Evolutionary conservation across 164 flowering plant species (phyloP), one percentile per base, ranked within the genome.

Genomic region (Aristolochia fimbriata): DNA sequence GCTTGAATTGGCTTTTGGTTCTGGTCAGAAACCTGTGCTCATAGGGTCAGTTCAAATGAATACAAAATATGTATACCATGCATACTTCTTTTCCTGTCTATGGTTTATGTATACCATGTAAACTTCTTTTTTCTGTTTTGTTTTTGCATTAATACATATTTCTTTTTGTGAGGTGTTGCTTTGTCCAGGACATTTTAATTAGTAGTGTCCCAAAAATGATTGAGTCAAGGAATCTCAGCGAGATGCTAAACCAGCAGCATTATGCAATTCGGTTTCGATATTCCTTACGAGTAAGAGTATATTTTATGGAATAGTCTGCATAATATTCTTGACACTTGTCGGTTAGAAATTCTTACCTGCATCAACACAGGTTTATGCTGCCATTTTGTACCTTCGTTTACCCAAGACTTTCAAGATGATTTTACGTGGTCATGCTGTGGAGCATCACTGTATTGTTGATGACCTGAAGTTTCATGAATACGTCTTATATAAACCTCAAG

Each of bases 401-500:
- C 96, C 96, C 7, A 66, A 80, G 58, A 75, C 46, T 60, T 93
- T 90, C 77, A 75, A 66, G 58, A 85, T 90, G 43, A 48, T 83
- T 56, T 65, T 93, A 74, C 85, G 96, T 49, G 96, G 97, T 14
- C 67, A 48, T 67, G 78, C 68, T 66, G 91, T 93, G 63, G 79
- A 78, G 70, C 89, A 76, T 72, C 87, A 83, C 68, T 81, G 75
- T 63, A 71, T 93, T 74, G 99, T 85, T 27, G 67, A 76, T 65
- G 96, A 86, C 76, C 84, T 93, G 62, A 83, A 80, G 66, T 81
- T 48, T 70, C 78, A 70, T 13, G 83, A 93, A 61, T 85, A 70
- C 72, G 88, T 93, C 56, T 31, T 81, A 65, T 93, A 93, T 67
- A 83, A 60, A 71, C 99, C 99, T 74, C 83, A 85, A 23, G 75